Base-by-base conservation (phyloP, 768 basidiomycete genomes). In the Boletus barrowsii region DNA sequence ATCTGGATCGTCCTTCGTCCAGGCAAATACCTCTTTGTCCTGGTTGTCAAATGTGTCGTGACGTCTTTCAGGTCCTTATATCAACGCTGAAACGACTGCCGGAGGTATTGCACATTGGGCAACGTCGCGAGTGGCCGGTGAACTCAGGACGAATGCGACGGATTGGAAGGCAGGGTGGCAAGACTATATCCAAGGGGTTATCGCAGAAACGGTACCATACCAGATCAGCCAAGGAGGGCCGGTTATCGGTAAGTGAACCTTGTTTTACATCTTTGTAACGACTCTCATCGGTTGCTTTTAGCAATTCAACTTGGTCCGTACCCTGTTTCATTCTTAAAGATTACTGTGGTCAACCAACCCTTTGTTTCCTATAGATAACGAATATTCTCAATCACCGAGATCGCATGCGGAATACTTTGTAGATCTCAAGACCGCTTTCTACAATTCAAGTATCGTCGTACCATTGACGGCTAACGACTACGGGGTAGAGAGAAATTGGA, bases 1-100 rank as follows among this genome's bases (percentile, higher is more conserved):
- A 74, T 93, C 11, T 93, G 85, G 82, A 76, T 93, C 47, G 81
- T 91, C 41, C 75, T 92, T 47, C 82, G 91, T 36, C 91, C 91
- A 53, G 90, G 90, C 78, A 67, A 54, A 70, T 68, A n/a, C 5
- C 9, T 20, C 15, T n/a, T 17, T 22, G 18, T 29, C 47, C 13
- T 17, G 15, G 35, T 13, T 32, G 24, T 46, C n/a, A 24, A 33
- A 45, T 42, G 8, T 1, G 13, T 47, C 15, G 4, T 58, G 24
- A 64, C 46, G n/a, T 32, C 37, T 62, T 30, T 35, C 35, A 68
- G 67, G 67, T 22, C 67, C 67, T 6, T 68, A 90, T 61, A 90
- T 90, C 72, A 90, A 90, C 59, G 88, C 87, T 5, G 89, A 91
- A 66, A 89, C 87, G 0, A 84, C 85, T 13, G 90, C 87, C 1